These are phyloP conservation scores for Trypanosoma platydactyli DNA, from an alignment of 208 protist species.

Conservation along the genomic window DNA sequence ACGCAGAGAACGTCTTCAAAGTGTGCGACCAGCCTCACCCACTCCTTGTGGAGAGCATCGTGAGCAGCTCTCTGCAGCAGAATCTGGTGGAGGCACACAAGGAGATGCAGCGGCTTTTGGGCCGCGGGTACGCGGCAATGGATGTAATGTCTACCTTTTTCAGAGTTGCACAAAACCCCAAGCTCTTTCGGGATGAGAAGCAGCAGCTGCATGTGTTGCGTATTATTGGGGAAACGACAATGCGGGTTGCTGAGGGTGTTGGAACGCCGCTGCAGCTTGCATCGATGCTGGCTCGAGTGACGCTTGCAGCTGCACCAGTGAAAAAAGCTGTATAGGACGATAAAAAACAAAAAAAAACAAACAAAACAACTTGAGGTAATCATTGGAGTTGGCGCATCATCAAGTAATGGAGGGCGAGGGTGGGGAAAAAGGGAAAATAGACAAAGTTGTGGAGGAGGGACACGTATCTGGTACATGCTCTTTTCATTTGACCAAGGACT, in stretches of 20 bases:
- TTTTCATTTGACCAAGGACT: too few species aligned
- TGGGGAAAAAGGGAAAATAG: too few species aligned
- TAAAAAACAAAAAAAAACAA: background rate
- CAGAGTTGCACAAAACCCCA: slow-evolving; percentile 72
- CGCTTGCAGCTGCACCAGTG: slow-evolving; percentile 15
- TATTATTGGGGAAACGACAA: slow-evolving; percentile 83
- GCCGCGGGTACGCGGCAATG: slow-evolving; percentile 93
- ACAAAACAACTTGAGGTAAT: background rate
- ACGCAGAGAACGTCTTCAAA: slow-evolving; percentile 98
- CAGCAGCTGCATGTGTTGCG: slow-evolving; percentile 81
- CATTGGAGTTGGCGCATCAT: background rate
- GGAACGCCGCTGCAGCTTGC: slow-evolving; percentile 84
- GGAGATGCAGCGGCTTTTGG: slow-evolving; percentile 79
- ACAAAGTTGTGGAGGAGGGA: too few species aligned
- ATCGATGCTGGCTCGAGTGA: slow-evolving; percentile 79
- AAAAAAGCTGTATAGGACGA: too few species aligned
- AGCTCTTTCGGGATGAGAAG: slow-evolving; percentile 65
- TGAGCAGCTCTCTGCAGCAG: slow-evolving; percentile 80
- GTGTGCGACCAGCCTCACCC: slow-evolving; percentile 99
- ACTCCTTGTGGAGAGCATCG: slow-evolving; percentile 90
- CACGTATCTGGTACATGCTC: too few species aligned
- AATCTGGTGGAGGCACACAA: slow-evolving; percentile 78
- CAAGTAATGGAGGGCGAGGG: too few species aligned
- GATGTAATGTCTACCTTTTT: slow-evolving; percentile 98
- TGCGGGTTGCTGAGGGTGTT: slow-evolving; percentile 86